Conservation (phyloP, 306 rosid genomes). For the Vigna nakashimae region DNA sequence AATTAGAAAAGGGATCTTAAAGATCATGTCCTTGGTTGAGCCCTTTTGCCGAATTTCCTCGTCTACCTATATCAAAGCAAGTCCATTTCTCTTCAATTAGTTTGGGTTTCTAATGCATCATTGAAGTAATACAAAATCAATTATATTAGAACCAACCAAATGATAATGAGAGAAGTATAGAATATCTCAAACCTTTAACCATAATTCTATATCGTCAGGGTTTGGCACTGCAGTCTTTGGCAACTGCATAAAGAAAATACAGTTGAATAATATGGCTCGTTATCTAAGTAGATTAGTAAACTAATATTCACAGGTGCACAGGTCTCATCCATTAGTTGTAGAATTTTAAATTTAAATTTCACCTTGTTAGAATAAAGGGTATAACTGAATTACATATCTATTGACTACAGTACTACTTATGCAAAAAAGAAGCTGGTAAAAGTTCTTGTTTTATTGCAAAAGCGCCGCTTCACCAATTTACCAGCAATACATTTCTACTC, state of each 20-base stretch:
- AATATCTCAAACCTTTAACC: slow-evolving; percentile 78
- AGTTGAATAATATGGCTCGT: slow-evolving; percentile 20
- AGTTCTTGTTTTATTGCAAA: slow-evolving; percentile 5
- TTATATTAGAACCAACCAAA: slow-evolving; percentile 12
- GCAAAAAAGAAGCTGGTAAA: slow-evolving; percentile 25
- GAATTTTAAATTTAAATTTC: slow-evolving; percentile 21
- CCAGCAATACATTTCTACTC: slow-evolving; percentile 3
- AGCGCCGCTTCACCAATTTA: slow-evolving; percentile 4
- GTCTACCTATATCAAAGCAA: slow-evolving; percentile 69
- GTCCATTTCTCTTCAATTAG: slow-evolving; percentile 30
- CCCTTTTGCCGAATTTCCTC: slow-evolving; percentile 90
- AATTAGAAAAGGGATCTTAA: slow-evolving; percentile 88
- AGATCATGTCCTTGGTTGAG: slow-evolving; percentile 94
- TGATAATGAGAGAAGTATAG: slow-evolving; percentile 1
- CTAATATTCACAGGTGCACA: slow-evolving; percentile 21
- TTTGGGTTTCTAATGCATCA: slow-evolving; percentile 20
- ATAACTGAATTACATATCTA: slow-evolving; percentile 12
- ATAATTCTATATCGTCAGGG: slow-evolving; percentile 83
- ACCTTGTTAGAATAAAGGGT: slow-evolving; percentile 7
- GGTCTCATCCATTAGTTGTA: slow-evolving; percentile 3
- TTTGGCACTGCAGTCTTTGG: slow-evolving; percentile 73
- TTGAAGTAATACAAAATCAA: slow-evolving; percentile 33
- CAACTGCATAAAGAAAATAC: slow-evolving; percentile 61
- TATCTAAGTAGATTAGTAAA: slow-evolving; percentile 10
- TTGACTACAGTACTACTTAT: slow-evolving; percentile 10